A percentile compares a stretch with the other conserved stretches of the same genome.
These are phyloP conservation scores for Plantago major DNA, from an alignment of 257 asterid species.

Conservation along the genomic window DNA sequence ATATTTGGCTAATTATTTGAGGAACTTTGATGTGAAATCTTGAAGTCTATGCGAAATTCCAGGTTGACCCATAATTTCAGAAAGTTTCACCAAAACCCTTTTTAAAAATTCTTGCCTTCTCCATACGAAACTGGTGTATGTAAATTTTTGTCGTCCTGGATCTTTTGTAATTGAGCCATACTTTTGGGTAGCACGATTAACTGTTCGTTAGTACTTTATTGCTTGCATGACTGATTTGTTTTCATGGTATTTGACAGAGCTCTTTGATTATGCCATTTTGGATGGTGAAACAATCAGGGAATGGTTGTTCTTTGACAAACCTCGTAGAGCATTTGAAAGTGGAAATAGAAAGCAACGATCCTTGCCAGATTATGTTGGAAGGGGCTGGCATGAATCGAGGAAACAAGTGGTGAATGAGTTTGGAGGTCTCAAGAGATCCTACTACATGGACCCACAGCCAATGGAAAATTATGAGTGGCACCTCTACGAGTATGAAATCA, in stretches of 20 bases:
- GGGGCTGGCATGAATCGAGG: slow-evolving; percentile 99
- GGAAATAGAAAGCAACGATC: slow-evolving; percentile 96
- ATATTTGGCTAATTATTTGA: not conserved
- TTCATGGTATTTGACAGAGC: slow-evolving; percentile 46
- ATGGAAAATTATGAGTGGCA: slow-evolving; percentile 85
- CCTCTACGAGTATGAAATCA: slow-evolving; percentile 81
- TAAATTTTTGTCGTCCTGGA: too few relatives aligned
- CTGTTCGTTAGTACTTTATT: not conserved
- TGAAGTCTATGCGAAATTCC: not conserved
- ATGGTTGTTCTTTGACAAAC: slow-evolving; percentile 97
- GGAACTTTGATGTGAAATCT: not conserved
- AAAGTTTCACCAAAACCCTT: too few relatives aligned
- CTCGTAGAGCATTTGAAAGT: slow-evolving; percentile 96
- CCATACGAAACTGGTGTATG: too few relatives aligned
- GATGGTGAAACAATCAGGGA: slow-evolving; percentile 90
- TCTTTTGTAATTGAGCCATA: too few relatives aligned
- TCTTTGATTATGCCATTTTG: slow-evolving; percentile 65
- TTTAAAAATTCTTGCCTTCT: too few relatives aligned
- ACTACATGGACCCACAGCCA: slow-evolving; percentile 99
- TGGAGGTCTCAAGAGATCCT: slow-evolving; percentile 93
- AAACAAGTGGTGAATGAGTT: slow-evolving; percentile 78
- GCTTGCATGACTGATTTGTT: slow-evolving; percentile 13
- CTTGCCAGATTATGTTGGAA: slow-evolving; percentile 87
- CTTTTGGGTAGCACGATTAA: too few relatives aligned
- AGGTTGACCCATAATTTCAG: not conserved